A percentile compares a stretch with the other conserved stretches of the same genome.
phyloP scores from a whole-genome alignment of 768 basidiomycete genomes.

The Leccinellum luteum region DNA sequence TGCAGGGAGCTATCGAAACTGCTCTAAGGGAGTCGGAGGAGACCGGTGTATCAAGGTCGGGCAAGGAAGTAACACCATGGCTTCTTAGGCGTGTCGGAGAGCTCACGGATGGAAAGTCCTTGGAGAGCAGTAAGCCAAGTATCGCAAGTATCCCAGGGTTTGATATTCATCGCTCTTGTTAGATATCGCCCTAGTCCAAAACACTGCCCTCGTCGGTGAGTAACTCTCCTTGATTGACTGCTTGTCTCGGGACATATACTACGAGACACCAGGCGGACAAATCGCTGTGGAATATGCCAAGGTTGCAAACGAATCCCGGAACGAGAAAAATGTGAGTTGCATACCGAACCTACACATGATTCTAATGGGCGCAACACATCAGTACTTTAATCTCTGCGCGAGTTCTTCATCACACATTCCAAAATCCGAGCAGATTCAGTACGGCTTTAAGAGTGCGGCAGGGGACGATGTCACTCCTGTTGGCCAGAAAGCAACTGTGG shows the following conservation, averaged over 20 bases:
- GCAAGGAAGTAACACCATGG: constrained; percentile 97
- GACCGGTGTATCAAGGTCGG: constrained; percentile 72
- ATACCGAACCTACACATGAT: neutral
- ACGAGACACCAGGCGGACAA: constrained; percentile 54
- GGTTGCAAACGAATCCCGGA: constrained; percentile 32
- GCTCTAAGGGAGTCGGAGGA: constrained; percentile 82
- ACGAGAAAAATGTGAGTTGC: constrained; percentile 18
- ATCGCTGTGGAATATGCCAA: constrained; percentile 77
- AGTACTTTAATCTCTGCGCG: constrained; percentile 8
- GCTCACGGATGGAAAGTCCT: constrained; percentile 71
- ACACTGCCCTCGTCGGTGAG: constrained; percentile 81
- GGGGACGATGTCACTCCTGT: neutral
- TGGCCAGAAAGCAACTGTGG: constrained; percentile 42
- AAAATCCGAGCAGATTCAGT: neutral
- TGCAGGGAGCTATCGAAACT: constrained; percentile 79
- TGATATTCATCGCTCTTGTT: constrained; percentile 14
- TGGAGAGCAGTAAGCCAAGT: constrained; percentile 59
- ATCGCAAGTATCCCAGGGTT: neutral
- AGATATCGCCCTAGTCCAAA: constrained; percentile 88
- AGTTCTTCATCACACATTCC: neutral
- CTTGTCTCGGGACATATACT: neutral
- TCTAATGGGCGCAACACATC: constrained; percentile 1
- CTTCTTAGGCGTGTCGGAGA: constrained; percentile 79
- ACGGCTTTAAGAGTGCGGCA: neutral
- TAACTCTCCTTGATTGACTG: constrained; percentile 5